Base-by-base conservation (phyloP, 2,329 filamentous ascomycete genomes). In the Tolypocladium album region DNA sequence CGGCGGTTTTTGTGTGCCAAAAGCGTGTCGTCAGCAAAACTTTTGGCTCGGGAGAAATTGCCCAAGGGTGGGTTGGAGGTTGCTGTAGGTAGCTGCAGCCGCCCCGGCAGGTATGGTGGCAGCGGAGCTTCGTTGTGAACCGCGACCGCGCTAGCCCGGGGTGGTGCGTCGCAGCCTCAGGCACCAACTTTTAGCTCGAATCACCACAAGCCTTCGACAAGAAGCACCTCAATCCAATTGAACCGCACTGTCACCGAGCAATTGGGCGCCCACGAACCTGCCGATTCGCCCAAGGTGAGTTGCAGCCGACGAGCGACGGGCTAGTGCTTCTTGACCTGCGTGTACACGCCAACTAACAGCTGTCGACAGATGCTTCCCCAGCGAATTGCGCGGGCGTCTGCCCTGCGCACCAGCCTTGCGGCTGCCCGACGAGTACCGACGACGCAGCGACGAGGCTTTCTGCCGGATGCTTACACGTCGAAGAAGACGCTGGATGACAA, bases 311-410 rank as follows among this genome's bases (percentile, higher is more conserved):
- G 40, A 36, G 36, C 2, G 22, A 52, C 20, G 34, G 17, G 8
- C 42, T 9, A 8, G 3, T 8, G 12, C 43, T 8, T 64, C 57
- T 58, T 22, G 47, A 12, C 9, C 15, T 53, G 11, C 6, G 17
- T 22, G 27, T 20, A 20, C 50, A 39, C 43, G 38, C 57, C 56
- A 56, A 24, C 50, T 56, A 34, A 56, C 34, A n/a, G 24, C 31
- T 45, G 57, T 34, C 20, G 45, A 17, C 68, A 87, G 83, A 87
- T 87, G 84, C 78, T 87, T 72, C 77, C 80, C 65, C 79, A 79
- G 75, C 81, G 81, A 77, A 75, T 87, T 73, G 78, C 75, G 68
- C 80, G 81, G 75, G 78, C 73, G 66, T 75, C 72, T 66, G 72
- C 73, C 67, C 68, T 72, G 67, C 76, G 78, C 69, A 75, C 73